These are phyloP conservation scores for Xylaria flabelliformis DNA, from an alignment of 495 filamentous ascomycete genomes.

Conservation along the genomic window DNA sequence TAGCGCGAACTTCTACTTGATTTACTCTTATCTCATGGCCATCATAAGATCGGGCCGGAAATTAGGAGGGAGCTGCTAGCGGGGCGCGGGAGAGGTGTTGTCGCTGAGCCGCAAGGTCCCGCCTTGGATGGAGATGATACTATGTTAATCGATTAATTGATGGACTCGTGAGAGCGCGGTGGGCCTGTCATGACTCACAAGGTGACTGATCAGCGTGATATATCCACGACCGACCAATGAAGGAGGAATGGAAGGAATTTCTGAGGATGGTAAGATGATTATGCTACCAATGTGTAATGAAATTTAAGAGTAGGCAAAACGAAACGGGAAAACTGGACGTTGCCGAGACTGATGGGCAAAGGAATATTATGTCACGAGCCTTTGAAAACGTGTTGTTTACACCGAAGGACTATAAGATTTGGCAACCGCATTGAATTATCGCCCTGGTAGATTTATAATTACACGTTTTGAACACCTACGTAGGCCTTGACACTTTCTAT, in stretches of 20 bases:
- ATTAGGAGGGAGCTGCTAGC: constrained; percentile 89
- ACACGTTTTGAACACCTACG: not conserved
- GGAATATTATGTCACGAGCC: not conserved
- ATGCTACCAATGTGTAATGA: constrained; percentile 26
- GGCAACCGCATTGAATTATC: not conserved
- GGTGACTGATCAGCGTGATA: not conserved
- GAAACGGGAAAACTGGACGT: constrained; percentile 23
- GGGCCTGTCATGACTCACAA: not conserved
- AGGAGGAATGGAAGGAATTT: not conserved
- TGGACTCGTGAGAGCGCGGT: constrained; percentile 11
- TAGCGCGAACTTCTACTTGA: constrained; percentile 85
- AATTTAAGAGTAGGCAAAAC: constrained; percentile 7
- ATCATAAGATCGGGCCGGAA: constrained; percentile 88
- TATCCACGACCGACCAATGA: not conserved
- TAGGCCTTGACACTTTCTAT: not conserved
- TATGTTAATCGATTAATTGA: constrained; percentile 67
- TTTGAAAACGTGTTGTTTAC: not conserved
- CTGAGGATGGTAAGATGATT: not conserved
- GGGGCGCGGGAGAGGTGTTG: constrained; percentile 83
- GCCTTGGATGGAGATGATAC: constrained; percentile 83
- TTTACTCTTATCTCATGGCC: constrained; percentile 83
- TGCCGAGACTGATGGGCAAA: not conserved
- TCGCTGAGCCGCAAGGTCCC: constrained; percentile 59
- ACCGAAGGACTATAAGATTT: not conserved
- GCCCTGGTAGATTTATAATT: constrained; percentile 1